A percentile compares a stretch with the other conserved stretches of the same genome.
Conservation (phyloP, 495 filamentous ascomycete species). For the Penicillium egyptiacum region DNA sequence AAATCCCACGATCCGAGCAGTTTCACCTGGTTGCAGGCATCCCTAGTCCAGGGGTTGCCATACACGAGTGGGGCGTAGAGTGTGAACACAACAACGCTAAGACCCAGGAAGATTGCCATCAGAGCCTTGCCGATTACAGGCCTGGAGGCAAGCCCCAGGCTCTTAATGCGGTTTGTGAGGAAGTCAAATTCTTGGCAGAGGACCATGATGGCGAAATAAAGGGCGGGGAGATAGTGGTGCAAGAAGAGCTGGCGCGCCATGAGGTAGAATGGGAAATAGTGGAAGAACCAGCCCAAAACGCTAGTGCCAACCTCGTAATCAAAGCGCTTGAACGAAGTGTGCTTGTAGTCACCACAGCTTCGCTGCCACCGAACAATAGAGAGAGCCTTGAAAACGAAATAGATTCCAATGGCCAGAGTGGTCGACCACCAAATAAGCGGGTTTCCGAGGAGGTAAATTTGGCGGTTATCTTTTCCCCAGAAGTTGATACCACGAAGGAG, state of each 20-base stretch:
- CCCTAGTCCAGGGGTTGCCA: constrained; percentile 89
- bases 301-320: constrained; percentile 93
- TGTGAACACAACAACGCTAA: constrained; percentile 73
- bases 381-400: constrained; percentile 79
- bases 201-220: constrained; percentile 90
- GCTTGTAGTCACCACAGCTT: constrained; percentile 80
- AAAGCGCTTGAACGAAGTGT: constrained; percentile 84
- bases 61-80: constrained; percentile 88
- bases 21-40: constrained; percentile 82
- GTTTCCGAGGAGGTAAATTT: constrained; percentile 96
- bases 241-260: constrained; percentile 98
- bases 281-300: constrained; percentile 91
- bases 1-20: constrained; percentile 90
- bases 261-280: constrained; percentile 96
- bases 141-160: constrained; percentile 65
- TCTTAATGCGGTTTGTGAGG: constrained; percentile 63
- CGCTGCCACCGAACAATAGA: constrained; percentile 93
- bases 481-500: constrained; percentile 97
- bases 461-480: constrained; percentile 92
- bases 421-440: constrained; percentile 94
- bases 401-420: constrained; percentile 76
- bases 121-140: constrained; percentile 70
- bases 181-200: constrained; percentile 91
- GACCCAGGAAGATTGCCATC: constrained; percentile 66
- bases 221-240: constrained; percentile 94